These are phyloP conservation scores for Ilyonectria destructans DNA, from an alignment of 2,329 filamentous ascomycete genomes.

Conservation along the genomic window DNA sequence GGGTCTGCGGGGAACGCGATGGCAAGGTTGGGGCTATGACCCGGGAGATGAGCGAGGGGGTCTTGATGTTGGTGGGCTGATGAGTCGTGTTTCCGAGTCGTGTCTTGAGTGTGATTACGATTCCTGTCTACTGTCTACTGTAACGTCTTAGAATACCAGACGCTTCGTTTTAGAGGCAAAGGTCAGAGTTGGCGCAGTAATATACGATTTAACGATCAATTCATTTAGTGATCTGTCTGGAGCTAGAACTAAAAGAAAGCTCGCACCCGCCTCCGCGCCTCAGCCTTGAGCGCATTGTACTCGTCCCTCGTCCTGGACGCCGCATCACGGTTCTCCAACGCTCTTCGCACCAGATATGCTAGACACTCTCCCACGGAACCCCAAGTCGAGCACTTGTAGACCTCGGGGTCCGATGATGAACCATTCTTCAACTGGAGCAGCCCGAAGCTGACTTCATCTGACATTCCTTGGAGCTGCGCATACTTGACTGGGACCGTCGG, in stretches of 20 bases:
- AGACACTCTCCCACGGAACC: constrained; percentile 58
- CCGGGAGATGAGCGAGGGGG: neutral
- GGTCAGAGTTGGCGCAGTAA: too few relatives aligned
- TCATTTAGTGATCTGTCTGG: neutral
- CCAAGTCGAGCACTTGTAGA: constrained; percentile 61
- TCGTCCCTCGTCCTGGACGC: constrained; percentile 52
- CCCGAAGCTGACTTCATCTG: constrained; percentile 69
- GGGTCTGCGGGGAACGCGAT: neutral
- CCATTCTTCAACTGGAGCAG: constrained; percentile 59
- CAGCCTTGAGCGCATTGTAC: constrained; percentile 50
- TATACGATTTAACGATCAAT: too few relatives aligned
- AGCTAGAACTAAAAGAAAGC: constrained; percentile 30
- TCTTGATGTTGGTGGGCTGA: neutral
- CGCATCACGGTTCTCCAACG: constrained; percentile 59
- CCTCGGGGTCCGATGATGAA: constrained; percentile 46
- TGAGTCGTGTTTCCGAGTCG: neutral
- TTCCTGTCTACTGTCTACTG: too few relatives aligned
- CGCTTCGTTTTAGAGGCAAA: too few relatives aligned
- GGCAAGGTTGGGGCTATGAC: neutral
- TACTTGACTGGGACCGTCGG: constrained; percentile 60
- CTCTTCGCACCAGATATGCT: constrained; percentile 56
- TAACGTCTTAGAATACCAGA: too few relatives aligned
- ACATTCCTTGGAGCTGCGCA: constrained; percentile 72
- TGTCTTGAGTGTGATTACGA: too few relatives aligned
- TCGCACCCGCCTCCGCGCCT: constrained; percentile 53